A percentile compares a stretch with the other conserved stretches of the same genome.
These are phyloP conservation scores for Steccherinum ochraceum DNA, from an alignment of 768 basidiomycete genomes.

Conservation along the genomic window DNA sequence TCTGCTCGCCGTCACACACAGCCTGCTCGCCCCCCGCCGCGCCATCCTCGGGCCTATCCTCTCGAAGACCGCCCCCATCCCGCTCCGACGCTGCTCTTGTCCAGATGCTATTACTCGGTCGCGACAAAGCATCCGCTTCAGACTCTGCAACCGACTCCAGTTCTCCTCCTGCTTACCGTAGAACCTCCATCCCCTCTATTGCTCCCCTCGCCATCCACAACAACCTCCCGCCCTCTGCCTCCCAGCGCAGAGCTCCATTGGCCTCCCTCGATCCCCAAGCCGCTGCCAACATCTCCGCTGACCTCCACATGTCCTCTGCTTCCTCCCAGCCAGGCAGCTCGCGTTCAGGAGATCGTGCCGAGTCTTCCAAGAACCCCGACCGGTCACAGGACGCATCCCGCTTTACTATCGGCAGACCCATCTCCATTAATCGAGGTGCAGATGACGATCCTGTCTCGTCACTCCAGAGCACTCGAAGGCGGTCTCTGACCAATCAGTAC, in stretches of 20 bases:
- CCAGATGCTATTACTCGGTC: neutral
- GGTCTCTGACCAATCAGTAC: conserved; percentile 21
- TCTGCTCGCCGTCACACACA: neutral
- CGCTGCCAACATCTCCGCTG: conserved; percentile 12
- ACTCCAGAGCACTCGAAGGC: conserved; percentile 13
- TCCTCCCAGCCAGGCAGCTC: conserved; percentile 14
- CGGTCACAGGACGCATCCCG: conserved; percentile 15
- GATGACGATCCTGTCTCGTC: conserved; percentile 13
- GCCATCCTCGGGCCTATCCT: too few relatives aligned
- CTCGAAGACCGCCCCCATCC: too few relatives aligned
- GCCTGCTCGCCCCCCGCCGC: too few relatives aligned
- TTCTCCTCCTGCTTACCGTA: conserved; percentile 9
- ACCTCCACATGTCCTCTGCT: conserved; percentile 22
- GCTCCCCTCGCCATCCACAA: conserved; percentile 4
- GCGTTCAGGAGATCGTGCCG: conserved; percentile 15
- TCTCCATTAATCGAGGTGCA: conserved; percentile 10
- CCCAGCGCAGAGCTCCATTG: conserved; percentile 19
- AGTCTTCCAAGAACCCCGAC: conserved; percentile 11
- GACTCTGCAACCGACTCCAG: neutral
- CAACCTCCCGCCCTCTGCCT: conserved; percentile 7
- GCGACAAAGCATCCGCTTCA: neutral
- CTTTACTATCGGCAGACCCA: conserved; percentile 17
- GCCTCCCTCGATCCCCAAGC: conserved; percentile 22
- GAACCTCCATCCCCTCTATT: conserved; percentile 12
- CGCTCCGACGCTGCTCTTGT: neutral